phyloP scores from a whole-genome alignment of 148 eudicot species.

The Pharnaceum exiguum region DNA sequence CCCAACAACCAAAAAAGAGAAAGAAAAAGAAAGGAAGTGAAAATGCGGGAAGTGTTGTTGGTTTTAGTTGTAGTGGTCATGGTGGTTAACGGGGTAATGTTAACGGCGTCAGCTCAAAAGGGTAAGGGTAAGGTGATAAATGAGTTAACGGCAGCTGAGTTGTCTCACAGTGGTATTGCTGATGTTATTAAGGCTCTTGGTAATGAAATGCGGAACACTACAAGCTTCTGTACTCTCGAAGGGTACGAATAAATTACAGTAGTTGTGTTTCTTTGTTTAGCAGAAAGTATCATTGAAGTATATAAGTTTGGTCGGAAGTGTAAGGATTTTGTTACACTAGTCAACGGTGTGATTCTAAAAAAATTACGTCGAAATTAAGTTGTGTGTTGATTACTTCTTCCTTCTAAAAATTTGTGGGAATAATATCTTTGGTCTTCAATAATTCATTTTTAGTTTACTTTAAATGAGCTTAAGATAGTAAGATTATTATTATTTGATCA shows the following conservation, averaged over 20 bases:
- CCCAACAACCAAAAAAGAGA: too few relatives aligned
- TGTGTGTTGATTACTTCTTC: too few relatives aligned
- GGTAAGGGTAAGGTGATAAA: background rate
- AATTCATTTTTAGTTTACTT: too few relatives aligned
- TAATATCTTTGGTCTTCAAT: too few relatives aligned
- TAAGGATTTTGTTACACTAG: background rate
- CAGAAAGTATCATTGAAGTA: background rate
- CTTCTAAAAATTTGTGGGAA: too few relatives aligned
- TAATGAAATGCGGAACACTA: slow-evolving; percentile 6
- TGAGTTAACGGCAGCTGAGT: background rate
- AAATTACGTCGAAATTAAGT: too few relatives aligned
- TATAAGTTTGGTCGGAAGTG: background rate
- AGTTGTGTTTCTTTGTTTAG: background rate
- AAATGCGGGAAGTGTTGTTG: background rate
- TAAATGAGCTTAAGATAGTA: too few relatives aligned
- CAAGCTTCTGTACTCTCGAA: slow-evolving; percentile 19
- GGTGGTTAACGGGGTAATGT: background rate
- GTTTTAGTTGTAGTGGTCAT: background rate
- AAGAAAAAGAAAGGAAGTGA: background rate
- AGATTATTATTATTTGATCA: too few relatives aligned
- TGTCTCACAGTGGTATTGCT: background rate
- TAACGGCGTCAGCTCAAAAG: slow-evolving; percentile 4
- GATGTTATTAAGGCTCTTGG: slow-evolving; percentile 11
- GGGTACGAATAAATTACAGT: slow-evolving; percentile 3
- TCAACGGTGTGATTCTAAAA: too few relatives aligned